Base-by-base conservation (phyloP, 2,329 filamentous ascomycete species). In the Dryadomyces quercivorus region DNA sequence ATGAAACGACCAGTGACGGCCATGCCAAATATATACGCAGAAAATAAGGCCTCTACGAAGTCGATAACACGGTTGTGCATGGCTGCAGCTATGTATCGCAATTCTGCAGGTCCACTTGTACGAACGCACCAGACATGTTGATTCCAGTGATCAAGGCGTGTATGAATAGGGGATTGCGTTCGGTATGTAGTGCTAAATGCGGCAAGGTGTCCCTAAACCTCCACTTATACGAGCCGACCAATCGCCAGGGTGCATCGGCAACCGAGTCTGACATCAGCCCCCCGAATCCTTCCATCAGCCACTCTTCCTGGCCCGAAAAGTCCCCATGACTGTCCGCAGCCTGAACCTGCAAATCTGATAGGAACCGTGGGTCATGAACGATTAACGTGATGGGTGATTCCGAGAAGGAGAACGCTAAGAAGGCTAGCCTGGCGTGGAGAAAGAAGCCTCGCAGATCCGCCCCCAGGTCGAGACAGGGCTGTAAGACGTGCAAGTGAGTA, bases 401-500 rank as follows among this genome's bases (percentile, higher is more conserved):
- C 9, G 15, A 16, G 15, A 40, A 40, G 4, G 10, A 40, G 36
- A 16, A 40, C 36, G 36, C 36, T 8, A 40, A 40, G 36, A 40
- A 38, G 21, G 58, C 49, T 53, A 68, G 59, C 56, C 63, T 67
- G 56, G 63, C 64, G 43, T 69, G 67, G 67, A 69, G 67, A 60
- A 69, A 58, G 57, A 66, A 60, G 54, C 67, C 69, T 59, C 65
- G 67, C 47, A 66, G 64, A 44, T 70, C 65, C 38, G 66, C 69
- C 53, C 66, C 67, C 58, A 70, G 70, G 61, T 70, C 67, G 58
- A 66, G 63, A 61, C 60, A 66, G 15, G 68, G 67, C 50, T 70
- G 67, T 59, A 69, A 66, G 59, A 70, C 68, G 45, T 70, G 68
- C 67, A 70, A 70, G 68, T 70, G 55, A 66, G 67, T 63, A n/a